A percentile compares a stretch with the other conserved stretches of the same genome.
These are phyloP conservation scores for Colletotrichum sp. DNA, from an alignment of 2,329 filamentous ascomycete genomes.

Conservation along the genomic window DNA sequence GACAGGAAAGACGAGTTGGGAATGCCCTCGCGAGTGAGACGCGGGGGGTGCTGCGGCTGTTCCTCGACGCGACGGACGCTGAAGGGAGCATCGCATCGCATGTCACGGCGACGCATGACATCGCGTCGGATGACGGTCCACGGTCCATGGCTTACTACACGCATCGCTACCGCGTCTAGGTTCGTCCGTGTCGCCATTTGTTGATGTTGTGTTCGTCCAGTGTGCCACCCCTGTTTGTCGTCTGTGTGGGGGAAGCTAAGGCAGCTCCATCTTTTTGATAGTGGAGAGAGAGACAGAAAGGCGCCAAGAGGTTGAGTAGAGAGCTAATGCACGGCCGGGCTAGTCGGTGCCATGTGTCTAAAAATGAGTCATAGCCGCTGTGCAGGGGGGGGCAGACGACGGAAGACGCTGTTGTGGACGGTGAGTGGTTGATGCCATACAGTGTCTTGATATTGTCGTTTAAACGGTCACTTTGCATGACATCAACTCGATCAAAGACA, in stretches of 20 bases:
- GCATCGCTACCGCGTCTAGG: not conserved
- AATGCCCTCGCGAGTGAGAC: constrained; percentile 21
- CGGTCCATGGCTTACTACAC: not conserved
- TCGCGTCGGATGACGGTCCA: constrained; percentile 8
- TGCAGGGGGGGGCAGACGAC: not conserved
- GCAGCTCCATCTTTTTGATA: not conserved
- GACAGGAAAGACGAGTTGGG: constrained; percentile 1
- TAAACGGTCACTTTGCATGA: not conserved
- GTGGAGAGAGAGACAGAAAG: not conserved
- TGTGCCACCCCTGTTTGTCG: not conserved
- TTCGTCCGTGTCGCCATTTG: not conserved
- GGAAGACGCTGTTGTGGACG: constrained; percentile 6
- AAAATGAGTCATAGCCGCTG: constrained; percentile 36
- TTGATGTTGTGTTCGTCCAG: constrained; percentile 16
- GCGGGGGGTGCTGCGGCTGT: not conserved
- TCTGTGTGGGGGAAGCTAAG: not conserved
- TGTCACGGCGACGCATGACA: constrained; percentile 16
- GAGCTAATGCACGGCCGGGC: constrained; percentile 8
- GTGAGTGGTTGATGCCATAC: constrained; percentile 6
- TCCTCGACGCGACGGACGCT: not conserved
- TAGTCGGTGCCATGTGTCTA: constrained; percentile 31
- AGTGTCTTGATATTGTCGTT: not conserved
- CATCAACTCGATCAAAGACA: not conserved
- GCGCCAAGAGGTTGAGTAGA: not conserved
- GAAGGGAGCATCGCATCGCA: not conserved